These are phyloP conservation scores for Gonium pectorale DNA, from an alignment of 139 green algal species.

Conservation along the genomic window DNA sequence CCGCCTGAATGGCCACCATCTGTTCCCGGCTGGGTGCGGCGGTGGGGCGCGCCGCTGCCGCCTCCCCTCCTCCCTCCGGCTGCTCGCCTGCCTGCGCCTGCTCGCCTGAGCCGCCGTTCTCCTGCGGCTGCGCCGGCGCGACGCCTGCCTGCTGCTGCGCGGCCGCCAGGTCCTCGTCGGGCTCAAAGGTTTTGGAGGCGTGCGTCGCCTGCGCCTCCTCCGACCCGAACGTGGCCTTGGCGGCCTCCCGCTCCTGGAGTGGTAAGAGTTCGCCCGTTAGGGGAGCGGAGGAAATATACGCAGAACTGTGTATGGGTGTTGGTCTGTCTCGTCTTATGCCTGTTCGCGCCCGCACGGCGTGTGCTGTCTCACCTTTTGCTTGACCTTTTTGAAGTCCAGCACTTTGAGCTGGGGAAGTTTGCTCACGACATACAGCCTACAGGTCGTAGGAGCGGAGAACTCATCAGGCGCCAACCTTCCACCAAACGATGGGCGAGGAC, in stretches of 20 bases:
- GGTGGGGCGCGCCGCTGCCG: constrained; percentile 23
- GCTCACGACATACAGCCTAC: constrained; percentile 89
- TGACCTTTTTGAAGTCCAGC: constrained; percentile 97
- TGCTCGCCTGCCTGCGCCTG: constrained; percentile 33
- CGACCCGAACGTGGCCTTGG: constrained; percentile 69
- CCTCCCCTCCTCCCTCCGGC: constrained; percentile 1
- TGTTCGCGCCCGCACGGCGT: too few relatives aligned
- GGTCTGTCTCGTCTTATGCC: too few relatives aligned
- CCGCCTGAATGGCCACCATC: constrained; percentile 89
- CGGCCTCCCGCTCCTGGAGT: constrained; percentile 81
- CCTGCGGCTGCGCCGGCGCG: neutral
- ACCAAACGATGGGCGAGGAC: too few relatives aligned
- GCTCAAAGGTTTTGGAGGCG: constrained; percentile 80
- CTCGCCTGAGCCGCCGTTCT: constrained; percentile 11
- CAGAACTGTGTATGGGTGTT: too few relatives aligned
- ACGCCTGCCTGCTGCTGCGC: constrained; percentile 50
- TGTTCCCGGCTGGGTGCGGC: constrained; percentile 79
- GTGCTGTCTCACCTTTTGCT: constrained; percentile 76
- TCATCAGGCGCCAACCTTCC: neutral
- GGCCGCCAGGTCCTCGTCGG: constrained; percentile 74
- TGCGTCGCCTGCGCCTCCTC: constrained; percentile 55
- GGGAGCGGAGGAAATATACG: neutral
- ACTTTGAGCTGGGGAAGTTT: constrained; percentile 84
- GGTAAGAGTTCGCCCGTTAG: neutral
- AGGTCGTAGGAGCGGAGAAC: neutral